These are phyloP conservation scores for Coccomyxa sp. DNA, from an alignment of 139 green algal genomes.

Conservation along the genomic window DNA sequence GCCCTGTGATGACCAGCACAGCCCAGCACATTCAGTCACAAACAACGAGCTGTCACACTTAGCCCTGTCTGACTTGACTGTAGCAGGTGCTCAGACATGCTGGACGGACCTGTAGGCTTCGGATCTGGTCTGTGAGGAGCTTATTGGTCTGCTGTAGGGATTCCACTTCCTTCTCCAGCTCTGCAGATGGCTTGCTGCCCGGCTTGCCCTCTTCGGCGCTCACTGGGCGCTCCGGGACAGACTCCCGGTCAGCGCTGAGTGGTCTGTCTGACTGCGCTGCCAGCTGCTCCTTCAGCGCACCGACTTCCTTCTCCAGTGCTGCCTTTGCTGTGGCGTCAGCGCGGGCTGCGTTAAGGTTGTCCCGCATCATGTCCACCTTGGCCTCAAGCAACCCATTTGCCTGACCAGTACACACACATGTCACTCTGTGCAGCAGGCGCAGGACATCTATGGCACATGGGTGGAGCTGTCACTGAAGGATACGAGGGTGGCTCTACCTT, in stretches of 20 bases:
- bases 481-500: too few species aligned
- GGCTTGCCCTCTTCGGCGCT: too few species aligned
- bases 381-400: slow-evolving; percentile 8
- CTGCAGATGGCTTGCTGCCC: not conserved
- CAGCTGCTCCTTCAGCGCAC: not conserved
- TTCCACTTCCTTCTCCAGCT: not conserved
- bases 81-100: too few species aligned
- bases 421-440: not conserved
- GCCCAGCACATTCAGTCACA: too few species aligned
- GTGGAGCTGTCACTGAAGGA: too few species aligned
- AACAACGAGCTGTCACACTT: too few species aligned
- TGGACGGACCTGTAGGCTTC: not conserved
- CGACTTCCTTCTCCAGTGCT: not conserved
- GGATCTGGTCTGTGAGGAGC: not conserved
- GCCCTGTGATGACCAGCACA: too few species aligned
- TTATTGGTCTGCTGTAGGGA: not conserved
- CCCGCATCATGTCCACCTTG: slow-evolving; percentile 18
- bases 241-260: not conserved
- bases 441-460: not conserved
- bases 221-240: not conserved
- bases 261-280: not conserved
- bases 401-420: not conserved
- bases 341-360: slow-evolving; percentile 12
- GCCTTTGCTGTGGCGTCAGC: not conserved
- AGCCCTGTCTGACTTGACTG: too few species aligned